Percentiles rank a stretch among this genome's conserved stretches.
These are phyloP conservation scores for Hymenoscyphus linearis DNA, from an alignment of 2,329 filamentous ascomycete species.

Conservation along the genomic window DNA sequence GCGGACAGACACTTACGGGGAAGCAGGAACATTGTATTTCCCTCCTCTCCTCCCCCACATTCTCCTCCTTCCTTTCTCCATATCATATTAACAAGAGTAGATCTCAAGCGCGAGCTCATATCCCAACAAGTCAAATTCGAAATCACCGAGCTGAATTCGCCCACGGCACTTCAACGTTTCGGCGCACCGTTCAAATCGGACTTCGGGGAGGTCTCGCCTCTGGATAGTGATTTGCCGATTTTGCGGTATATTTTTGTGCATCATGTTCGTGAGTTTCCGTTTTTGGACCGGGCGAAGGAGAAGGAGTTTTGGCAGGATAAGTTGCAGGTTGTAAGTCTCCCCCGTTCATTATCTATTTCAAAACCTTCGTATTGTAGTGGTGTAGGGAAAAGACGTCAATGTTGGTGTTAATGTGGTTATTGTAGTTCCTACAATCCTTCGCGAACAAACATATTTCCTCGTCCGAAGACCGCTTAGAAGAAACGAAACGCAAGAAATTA, in stretches of 20 bases:
- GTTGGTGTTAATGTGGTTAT: background rate
- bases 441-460: slow-evolving; percentile 96
- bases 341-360: too few species aligned
- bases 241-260: slow-evolving; percentile 96
- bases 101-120: slow-evolving; percentile 93
- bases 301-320: slow-evolving; percentile 99
- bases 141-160: slow-evolving; percentile 87
- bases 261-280: slow-evolving; percentile 96
- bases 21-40: slow-evolving; percentile 92
- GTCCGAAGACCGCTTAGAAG: slow-evolving; percentile 90
- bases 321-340: slow-evolving; percentile 82
- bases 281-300: slow-evolving; percentile 91
- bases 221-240: slow-evolving; percentile 90
- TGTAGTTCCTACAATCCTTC: slow-evolving; percentile 90
- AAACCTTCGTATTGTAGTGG: too few species aligned
- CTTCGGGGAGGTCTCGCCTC: slow-evolving; percentile 83
- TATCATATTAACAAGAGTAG: slow-evolving; percentile 42
- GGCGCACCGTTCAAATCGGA: slow-evolving; percentile 93
- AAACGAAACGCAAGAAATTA: slow-evolving; percentile 90
- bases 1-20: slow-evolving; percentile 59
- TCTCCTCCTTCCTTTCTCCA: slow-evolving; percentile 11
- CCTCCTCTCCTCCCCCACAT: background rate
- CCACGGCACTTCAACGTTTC: slow-evolving; percentile 90
- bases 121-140: slow-evolving; percentile 85
- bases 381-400: too few species aligned